phyloP scores from a whole-genome alignment of 2,329 filamentous ascomycete genomes.

The Periconia sp. region DNA sequence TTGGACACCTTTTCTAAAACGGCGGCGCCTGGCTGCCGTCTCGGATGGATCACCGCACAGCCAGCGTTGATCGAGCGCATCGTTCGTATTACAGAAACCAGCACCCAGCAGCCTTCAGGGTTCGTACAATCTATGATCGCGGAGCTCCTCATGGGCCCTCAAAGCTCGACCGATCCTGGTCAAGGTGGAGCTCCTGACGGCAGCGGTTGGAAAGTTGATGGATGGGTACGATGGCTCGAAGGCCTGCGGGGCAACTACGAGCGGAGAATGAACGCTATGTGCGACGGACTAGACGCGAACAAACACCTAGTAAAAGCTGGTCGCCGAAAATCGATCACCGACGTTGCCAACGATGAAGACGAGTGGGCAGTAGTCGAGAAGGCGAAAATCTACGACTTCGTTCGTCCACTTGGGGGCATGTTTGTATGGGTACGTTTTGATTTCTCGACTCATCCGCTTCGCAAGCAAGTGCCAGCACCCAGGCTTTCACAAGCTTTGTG shows the following conservation, averaged over 20 bases:
- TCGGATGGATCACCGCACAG: constrained; percentile 90
- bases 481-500: constrained; percentile 71
- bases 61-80: constrained; percentile 78
- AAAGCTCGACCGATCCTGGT: constrained; percentile 58
- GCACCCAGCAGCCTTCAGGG: constrained; percentile 84
- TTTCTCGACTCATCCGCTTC: constrained; percentile 76
- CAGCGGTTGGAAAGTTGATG: constrained; percentile 76
- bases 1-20: constrained; percentile 96
- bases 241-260: constrained; percentile 85
- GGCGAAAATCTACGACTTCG: constrained; percentile 75
- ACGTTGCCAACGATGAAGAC: constrained; percentile 49
- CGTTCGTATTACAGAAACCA: constrained; percentile 74
- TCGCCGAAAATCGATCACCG: constrained; percentile 43
- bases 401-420: constrained; percentile 87
- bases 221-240: constrained; percentile 91
- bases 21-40: constrained; percentile 83
- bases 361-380: constrained; percentile 81
- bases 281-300: constrained; percentile 71
- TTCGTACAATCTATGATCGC: constrained; percentile 87
- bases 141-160: constrained; percentile 75
- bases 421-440: constrained; percentile 82
- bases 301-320: constrained; percentile 69
- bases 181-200: constrained; percentile 57
- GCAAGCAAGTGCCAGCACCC: constrained; percentile 58
- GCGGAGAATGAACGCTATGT: constrained; percentile 82